Evolutionary conservation across 345 rosid species (phyloP), one percentile per base, ranked within the genome.

Genomic region (Combretum micranthum): DNA sequence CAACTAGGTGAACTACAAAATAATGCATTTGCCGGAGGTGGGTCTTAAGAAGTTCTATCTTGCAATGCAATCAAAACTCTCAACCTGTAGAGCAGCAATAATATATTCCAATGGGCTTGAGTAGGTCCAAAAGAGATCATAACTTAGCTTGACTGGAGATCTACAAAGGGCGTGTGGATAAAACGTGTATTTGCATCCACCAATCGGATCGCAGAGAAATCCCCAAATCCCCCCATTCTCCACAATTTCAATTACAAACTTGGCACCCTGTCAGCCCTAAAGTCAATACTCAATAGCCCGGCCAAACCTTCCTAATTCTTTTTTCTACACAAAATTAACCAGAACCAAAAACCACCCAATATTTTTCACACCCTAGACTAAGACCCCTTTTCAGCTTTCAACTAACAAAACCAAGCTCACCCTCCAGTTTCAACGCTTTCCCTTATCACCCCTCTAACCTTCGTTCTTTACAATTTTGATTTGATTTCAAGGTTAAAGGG

Each of bases 171-270:
- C 44, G 65, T 49, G 42, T 18, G 70, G 70, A 60, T 66, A 60
- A 60, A 66, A 66, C 70, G 65, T 60, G 70, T 45, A 22, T 53
- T 42, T 50, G n/a, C 7, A 44, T 55, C 65, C 21, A 48, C 70
- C 64, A 66, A 53, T 60, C 64, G 48, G 44, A 66, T 4, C 39
- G 44, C 70, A 42, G 43, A 61, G 54, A 66, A 60, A 65, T 62
- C 58, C 51, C 49, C 15, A 52, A 42, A 32, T 50, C 43, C 17
- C 44, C 58, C 3, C 64, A 47, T 39, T 32, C 44, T 43, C 50
- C 65, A 43, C 20, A 44, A 52, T 51, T 53, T 37, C 63, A 14
- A 0, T 20, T 64, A 45, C 15, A 0, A 17, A 32, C 39, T 1
- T 7, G 39, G 39, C 39, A 32, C 10, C 10, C 10, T 32, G 39